Conservation (phyloP, 805 yeast species). For the Barnettozyma salicaria region DNA sequence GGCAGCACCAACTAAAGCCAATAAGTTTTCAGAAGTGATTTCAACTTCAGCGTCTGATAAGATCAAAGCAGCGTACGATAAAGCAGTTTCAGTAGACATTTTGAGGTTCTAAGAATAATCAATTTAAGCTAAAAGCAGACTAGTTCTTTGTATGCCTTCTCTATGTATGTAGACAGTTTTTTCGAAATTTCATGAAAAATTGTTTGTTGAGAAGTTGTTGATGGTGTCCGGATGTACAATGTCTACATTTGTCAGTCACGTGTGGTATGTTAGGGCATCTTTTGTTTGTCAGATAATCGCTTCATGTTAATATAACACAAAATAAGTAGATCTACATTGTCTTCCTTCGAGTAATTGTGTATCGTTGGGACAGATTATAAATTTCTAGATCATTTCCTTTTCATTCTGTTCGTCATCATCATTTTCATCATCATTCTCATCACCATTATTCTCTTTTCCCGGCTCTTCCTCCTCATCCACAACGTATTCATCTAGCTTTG, state of each 20-base stretch:
- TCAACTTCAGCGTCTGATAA: conserved; percentile 90
- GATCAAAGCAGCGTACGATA: conserved; percentile 90
- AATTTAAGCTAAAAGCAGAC: conserved; percentile 30
- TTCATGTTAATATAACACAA: no score
- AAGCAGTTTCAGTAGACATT: conserved; percentile 75
- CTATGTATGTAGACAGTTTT: not conserved
- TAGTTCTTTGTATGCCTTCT: conserved; percentile 23
- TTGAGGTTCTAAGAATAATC: conserved; percentile 27
- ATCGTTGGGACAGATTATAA: no score
- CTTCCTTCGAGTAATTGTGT: no score
- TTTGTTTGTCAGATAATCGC: no score
- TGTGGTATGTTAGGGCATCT: not conserved
- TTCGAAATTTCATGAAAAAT: conserved; percentile 4
- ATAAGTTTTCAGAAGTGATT: conserved; percentile 77
- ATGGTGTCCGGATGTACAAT: no score
- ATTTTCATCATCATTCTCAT: not conserved
- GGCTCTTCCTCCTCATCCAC: no score
- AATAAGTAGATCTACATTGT: no score
- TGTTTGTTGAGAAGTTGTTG: not conserved
- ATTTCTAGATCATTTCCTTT: not conserved
- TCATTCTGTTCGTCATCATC: not conserved
- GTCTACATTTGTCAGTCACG: no score
- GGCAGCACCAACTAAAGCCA: conserved; percentile 74
- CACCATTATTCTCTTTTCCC: no score
- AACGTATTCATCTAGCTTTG: conserved; percentile 1